Evolutionary conservation across 768 basidiomycete genomes (phyloP), one percentile per base, ranked within the genome.

Genomic region (Trametes sanguinea): DNA sequence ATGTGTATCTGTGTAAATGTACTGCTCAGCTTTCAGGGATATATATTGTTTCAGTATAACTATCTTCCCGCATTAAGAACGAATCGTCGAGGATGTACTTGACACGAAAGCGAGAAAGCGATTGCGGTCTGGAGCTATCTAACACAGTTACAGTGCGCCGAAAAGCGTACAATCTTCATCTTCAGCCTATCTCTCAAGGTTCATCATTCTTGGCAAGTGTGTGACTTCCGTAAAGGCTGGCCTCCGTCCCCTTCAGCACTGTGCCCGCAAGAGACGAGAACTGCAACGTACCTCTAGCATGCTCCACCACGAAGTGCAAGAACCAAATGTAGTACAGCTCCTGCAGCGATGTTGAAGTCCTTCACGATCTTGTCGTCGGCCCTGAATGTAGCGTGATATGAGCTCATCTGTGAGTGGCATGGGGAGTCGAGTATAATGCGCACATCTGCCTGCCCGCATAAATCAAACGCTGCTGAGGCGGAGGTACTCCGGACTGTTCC

Each of bases 401-500:
- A 22, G 22, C 22, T 22, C 22, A 22, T 22, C n/a, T 43, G 35
- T 11, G 35, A 43, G n/a, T 16, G 33, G 8, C 37, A 5, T 13
- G 2, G 1, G 13, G 17, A 39, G 46, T 39, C 10, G 22, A 35
- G 42, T 46, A 48, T 45, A 29, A 61, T 43, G 78, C 85, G 76
- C 75, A 98, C 96, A 98, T 88, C 73, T 97, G 95, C 71, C 95
- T 86, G 37, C 96, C 96, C 70, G 85, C 76, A 74, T 89, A 97
- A 73, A 98, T 98, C 70, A 98, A 76, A 60, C 96, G 86, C 75
- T 98, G 96, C 75, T 98, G 96, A 45, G 82, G 92, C 63, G 96
- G 96, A 27, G 96, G 96, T 44, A 98, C 96, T 66, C 96, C 96
- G 6, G 94, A 95, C 77, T 98, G 95, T 79, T 98, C 95, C 75